phyloP scores from a whole-genome alignment of 768 basidiomycete species.

The Filobasidium wieringae region DNA sequence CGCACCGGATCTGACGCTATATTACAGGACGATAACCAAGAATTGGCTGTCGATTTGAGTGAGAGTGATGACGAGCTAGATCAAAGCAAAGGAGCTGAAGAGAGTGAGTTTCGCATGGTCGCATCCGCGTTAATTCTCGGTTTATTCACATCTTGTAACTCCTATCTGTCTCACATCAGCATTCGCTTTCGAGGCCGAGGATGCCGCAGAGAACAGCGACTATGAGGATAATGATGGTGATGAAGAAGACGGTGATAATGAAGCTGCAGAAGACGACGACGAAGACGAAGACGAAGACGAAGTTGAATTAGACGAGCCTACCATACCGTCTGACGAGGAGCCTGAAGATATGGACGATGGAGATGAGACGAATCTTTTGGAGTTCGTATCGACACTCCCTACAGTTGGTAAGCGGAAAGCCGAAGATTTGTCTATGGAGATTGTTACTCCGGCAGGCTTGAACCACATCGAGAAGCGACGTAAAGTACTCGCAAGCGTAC shows the following conservation, averaged over 20 bases:
- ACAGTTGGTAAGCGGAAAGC: conserved; percentile 14
- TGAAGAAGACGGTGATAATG: no score
- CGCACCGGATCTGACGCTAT: conserved; percentile 11
- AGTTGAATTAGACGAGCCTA: conserved; percentile 16
- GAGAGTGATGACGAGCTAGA: no score
- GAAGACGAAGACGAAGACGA: conserved; percentile 21
- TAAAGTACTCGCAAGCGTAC: conserved; percentile 58
- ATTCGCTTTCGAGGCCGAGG: conserved; percentile 42
- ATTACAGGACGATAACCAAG: conserved; percentile 45
- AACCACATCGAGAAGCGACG: conserved; percentile 44
- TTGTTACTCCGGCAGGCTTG: no score
- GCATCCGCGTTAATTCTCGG: no score
- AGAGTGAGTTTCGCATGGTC: conserved; percentile 9
- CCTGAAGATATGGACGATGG: conserved; percentile 41
- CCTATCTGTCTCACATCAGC: no score
- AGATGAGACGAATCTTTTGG: conserved; percentile 24
- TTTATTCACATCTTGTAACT: no score
- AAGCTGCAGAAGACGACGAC: conserved; percentile 19
- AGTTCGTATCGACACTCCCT: conserved; percentile 28
- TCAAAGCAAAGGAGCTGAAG: conserved; percentile 44
- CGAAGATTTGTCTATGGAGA: no score
- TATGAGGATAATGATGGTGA: conserved; percentile 15
- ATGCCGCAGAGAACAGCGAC: conserved; percentile 31
- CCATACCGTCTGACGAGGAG: no score
- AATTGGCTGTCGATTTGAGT: no score